Base-by-base conservation (phyloP, 352 stramenopile genomes). In the Ophiocytium majus region DNA sequence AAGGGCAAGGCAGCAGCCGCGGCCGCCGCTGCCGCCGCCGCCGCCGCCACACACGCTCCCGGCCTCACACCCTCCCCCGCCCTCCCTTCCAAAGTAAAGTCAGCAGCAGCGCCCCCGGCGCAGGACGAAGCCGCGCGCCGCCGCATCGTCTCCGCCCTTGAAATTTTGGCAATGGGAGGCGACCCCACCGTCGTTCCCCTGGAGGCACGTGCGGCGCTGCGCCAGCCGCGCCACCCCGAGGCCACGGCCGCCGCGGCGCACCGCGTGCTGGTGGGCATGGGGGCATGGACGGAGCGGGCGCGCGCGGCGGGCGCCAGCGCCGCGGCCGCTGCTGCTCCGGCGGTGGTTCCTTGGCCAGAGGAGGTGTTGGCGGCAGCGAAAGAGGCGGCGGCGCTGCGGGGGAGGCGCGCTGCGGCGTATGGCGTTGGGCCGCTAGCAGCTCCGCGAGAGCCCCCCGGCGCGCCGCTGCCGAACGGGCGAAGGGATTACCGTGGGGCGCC, bases 221-320 rank as follows among this genome's bases (percentile, higher is more conserved):
- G 50, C 17, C 31, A 35, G 31, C 23, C 82, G 34, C 43, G 80
- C 37, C 34, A 78, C 37, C 19, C 82, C 14, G 9, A 86, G 80
- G 33, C 82, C 31, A 85, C 81, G 33, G 76, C 83, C 19, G 71
- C 63, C 34, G 75, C 76, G 0, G 85, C 85, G 28, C 80, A 89
- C 74, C 33, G n/a, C 10, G 83, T 88, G 23, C 85, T 89, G 34
- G 76, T 89, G n/a, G 63, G 83, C 31, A 75, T 86, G 0, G 85
- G 85, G 37, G 37, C 78, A 23, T 89, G 85, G 85, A 88, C 76
- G 34, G 50, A 78, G 50, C 34, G 32, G 23, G 28, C n/a, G 33
- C 76, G 76, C 34, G 75, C 63, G 43, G 34, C 9, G 28, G n/a
- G 28, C 28, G 63, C 31, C 14, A 43, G 81, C 66, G 36, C 37